Evolutionary conservation across 1,284 basidiomycete species (phyloP).

Genomic region (Anthracocystis walkeri): DNA sequence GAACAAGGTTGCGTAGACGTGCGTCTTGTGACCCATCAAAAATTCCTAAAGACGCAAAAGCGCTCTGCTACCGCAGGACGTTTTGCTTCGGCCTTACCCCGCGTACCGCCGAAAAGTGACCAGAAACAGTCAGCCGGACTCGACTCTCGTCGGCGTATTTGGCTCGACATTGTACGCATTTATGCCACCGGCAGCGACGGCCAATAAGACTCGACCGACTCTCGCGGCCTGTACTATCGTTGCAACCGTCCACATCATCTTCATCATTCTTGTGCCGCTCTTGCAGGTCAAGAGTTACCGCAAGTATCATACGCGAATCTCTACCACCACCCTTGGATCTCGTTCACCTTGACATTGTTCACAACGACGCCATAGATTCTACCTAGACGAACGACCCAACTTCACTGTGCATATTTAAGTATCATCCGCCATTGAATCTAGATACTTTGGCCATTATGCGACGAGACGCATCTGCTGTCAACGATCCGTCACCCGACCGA

Average conservation of each 20-base stretch:
- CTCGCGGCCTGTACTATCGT: no score
- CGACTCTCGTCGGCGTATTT: no score
- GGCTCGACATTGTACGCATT: not conserved
- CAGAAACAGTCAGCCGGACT: not conserved
- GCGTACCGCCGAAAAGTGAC: slow-evolving; percentile 8
- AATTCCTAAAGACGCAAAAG: not conserved
- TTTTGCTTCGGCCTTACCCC: slow-evolving; percentile 5
- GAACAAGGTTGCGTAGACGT: slow-evolving; percentile 5
- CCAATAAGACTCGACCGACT: no score
- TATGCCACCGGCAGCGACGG: not conserved
- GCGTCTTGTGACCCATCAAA: not conserved
- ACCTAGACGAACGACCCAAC: not conserved
- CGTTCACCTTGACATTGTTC: not conserved
- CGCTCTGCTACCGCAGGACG: not conserved
- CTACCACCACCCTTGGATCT: not conserved
- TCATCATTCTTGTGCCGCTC: not conserved
- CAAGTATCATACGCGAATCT: not conserved
- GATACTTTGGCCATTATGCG: slow-evolving; percentile 12
- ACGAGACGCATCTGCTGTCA: slow-evolving; percentile 1
- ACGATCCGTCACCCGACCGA: slow-evolving; percentile 23
- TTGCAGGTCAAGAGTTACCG: not conserved
- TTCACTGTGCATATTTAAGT: no score
- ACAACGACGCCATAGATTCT: not conserved
- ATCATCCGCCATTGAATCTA: no score
- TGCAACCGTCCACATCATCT: not conserved